phyloP scores from a whole-genome alignment of 768 basidiomycete species.

The Xerocomellus dryophilus region DNA sequence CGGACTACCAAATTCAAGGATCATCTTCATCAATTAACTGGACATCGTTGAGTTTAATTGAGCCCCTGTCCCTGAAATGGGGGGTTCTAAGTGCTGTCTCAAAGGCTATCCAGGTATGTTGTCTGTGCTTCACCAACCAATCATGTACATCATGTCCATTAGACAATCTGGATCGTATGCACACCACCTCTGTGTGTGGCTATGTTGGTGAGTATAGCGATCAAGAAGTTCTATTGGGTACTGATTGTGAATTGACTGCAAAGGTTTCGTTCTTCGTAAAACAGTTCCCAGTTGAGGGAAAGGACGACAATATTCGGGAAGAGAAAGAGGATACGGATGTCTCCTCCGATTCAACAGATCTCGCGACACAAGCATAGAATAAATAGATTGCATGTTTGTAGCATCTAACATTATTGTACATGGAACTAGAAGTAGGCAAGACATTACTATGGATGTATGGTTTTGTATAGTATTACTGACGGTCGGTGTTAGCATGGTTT shows the following conservation, averaged over 20 bases:
- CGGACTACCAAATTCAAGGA: constrained; percentile 40
- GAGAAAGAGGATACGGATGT: constrained; percentile 9
- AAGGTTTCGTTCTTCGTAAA: constrained; percentile 33
- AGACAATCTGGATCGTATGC: constrained; percentile 76
- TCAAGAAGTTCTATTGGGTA: neutral
- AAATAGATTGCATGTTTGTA: neutral
- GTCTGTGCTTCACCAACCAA: neutral
- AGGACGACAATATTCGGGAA: constrained; percentile 19
- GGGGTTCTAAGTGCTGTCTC: constrained; percentile 54
- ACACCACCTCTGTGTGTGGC: constrained; percentile 65
- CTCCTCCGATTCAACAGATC: constrained; percentile 5
- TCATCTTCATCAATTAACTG: constrained; percentile 53
- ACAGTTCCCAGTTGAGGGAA: constrained; percentile 23
- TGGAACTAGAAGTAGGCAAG: constrained; percentile 12
- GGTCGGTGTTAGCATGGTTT: neutral
- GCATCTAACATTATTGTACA: constrained; percentile 17
- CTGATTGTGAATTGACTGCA: constrained; percentile 6
- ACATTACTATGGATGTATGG: neutral
- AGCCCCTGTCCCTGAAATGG: constrained; percentile 43
- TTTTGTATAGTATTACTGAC: constrained; percentile 3
- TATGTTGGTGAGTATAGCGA: constrained; percentile 46
- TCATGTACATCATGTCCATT: constrained; percentile 16
- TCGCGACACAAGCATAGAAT: constrained; percentile 18
- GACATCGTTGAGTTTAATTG: constrained; percentile 44
- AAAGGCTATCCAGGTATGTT: constrained; percentile 57